Evolutionary conservation across 768 basidiomycete species (phyloP).

Genomic region (Boletus sp.): DNA sequence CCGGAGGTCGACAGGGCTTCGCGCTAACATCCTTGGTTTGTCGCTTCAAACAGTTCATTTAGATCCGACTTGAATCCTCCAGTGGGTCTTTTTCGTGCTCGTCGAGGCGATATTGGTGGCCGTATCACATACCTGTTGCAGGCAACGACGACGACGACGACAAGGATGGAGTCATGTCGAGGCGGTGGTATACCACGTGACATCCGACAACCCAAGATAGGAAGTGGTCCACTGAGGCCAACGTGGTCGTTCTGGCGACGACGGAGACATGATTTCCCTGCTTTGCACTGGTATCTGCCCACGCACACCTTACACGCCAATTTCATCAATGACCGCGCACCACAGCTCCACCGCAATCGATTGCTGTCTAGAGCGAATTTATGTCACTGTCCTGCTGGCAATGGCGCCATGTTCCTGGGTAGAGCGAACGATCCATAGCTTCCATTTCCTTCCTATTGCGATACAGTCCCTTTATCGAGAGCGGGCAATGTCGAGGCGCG

Average conservation of each 20-base stretch:
- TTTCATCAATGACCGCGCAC: conserved; percentile 5
- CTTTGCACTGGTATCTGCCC: conserved; percentile 4
- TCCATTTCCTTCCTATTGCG: neutral
- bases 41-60: neutral
- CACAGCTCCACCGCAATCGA: conserved; percentile 1
- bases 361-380: neutral
- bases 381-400: neutral
- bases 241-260: neutral
- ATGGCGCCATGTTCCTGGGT: conserved; percentile 2
- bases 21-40: neutral
- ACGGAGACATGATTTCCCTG: neutral
- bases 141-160: neutral
- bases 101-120: neutral
- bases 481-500: conserved; percentile 3
- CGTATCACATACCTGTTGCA: neutral
- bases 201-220: neutral
- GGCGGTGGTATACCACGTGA: neutral
- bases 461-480: neutral
- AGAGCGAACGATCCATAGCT: conserved; percentile 1
- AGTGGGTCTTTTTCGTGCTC: neutral
- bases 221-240: neutral
- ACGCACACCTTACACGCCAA: conserved; percentile 3
- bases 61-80: neutral
- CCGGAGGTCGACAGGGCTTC: neutral
- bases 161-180: neutral